Base-by-base conservation (phyloP, 768 basidiomycete genomes). In the Rhizopogon sp. region DNA sequence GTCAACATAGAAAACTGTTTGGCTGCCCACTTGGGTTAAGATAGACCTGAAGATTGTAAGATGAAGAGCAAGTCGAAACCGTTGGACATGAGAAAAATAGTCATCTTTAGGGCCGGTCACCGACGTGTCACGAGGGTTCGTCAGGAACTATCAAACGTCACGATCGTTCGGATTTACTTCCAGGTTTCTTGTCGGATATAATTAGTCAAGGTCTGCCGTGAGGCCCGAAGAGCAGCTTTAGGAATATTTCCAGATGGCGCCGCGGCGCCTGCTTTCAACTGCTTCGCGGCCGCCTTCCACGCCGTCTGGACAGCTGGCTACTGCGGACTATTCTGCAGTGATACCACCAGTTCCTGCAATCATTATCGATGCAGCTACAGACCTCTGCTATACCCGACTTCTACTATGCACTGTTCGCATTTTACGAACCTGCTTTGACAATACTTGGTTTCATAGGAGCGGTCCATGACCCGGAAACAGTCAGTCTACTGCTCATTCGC, bases 401-500 rank as follows among this genome's bases (percentile, higher is more conserved):
- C 56, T 91, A 91, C 71, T 90, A 83, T 70, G 76, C 81, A 43
- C 74, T 86, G 58, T 91, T 91, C 62, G 87, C 82, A 28, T 74
- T 82, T 52, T 90, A 87, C 64, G 89, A 91, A 68, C 89, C 89
- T 0, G 74, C 82, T 28, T 69, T 91, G 54, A 82, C 85, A 17
- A 68, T 76, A 20, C 63, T 80, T 43, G 88, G 89, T 35, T 82
- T 88, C 66, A 58, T 89, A 42, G 88, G 88, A 5, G 75, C 88
- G 2, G 64, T 85, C 17, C 69, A 79, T 35, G 83, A 88, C 68
- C 89, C 87, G 14, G 77, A 80, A 69, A 72, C 77, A 60, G 87
- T 84, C 72, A 69, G 80, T 64, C 29, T 42, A 31, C 7, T 35
- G 5, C 2, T 49, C 29, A 13, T 41, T 25, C 39, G 53, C 45